These are phyloP conservation scores for Hymenoscyphus albidus DNA, from an alignment of 2,329 filamentous ascomycete species.

Conservation along the genomic window DNA sequence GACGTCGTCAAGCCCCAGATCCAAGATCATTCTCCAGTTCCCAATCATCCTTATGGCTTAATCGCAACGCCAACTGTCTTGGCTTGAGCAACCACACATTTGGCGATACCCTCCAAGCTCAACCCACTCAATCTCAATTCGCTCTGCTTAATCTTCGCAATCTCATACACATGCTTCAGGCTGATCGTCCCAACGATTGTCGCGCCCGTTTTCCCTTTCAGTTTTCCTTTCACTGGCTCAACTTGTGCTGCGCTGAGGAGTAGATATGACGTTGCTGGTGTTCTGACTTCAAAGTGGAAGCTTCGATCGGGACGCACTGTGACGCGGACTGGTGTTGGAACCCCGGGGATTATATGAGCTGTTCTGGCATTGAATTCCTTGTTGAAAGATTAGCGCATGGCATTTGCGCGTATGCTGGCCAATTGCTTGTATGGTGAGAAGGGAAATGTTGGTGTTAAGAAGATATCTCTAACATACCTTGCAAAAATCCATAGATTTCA, in stretches of 20 bases:
- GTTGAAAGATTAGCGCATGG: conserved; percentile 12
- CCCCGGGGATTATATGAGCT: conserved; percentile 74
- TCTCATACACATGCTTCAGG: conserved; percentile 95
- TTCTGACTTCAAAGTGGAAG: conserved; percentile 90
- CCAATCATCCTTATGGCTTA: conserved; percentile 47
- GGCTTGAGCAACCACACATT: conserved; percentile 69
- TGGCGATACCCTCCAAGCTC: conserved; percentile 67
- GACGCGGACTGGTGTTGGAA: conserved; percentile 85
- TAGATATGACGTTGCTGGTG: conserved; percentile 88
- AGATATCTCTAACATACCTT: conserved; percentile 57
- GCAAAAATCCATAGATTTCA: conserved; percentile 99
- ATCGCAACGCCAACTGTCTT: conserved; percentile 73
- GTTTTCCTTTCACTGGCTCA: conserved; percentile 66
- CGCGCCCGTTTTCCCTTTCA: conserved; percentile 68
- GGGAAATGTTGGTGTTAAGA: conserved; percentile 1
- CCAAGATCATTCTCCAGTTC: not conserved
- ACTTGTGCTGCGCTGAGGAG: conserved; percentile 80
- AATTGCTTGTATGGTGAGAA: not conserved
- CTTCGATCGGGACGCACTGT: conserved; percentile 89
- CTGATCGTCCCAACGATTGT: conserved; percentile 81
- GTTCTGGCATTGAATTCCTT: conserved; percentile 99
- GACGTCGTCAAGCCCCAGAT: not conserved
- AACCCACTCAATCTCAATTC: conserved; percentile 71
- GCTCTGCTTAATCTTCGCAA: conserved; percentile 90
- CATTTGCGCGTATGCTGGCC: not conserved